Conservation (phyloP, 2,329 filamentous ascomycete species). For the Trichoderma hamatum region DNA sequence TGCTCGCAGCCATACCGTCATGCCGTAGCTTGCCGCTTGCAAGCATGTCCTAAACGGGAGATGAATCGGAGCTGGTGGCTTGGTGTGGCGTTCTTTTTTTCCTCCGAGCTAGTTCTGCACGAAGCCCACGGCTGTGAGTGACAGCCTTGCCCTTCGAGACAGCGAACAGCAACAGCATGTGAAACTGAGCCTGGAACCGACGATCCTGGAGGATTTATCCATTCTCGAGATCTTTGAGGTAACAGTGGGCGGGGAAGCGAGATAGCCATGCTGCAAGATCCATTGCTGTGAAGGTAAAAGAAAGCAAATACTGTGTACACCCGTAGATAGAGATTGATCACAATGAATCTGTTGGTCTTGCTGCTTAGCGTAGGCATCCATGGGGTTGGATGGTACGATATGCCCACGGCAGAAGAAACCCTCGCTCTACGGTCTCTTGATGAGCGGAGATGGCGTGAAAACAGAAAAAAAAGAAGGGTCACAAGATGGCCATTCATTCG, state of each 20-base stretch:
- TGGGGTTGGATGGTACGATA: constrained; percentile 1
- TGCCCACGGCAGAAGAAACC: not conserved
- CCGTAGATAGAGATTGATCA: not conserved
- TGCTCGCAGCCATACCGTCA: not conserved
- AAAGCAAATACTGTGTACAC: constrained; percentile 10
- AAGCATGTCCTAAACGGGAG: constrained; percentile 12
- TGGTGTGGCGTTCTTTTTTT: constrained; percentile 13
- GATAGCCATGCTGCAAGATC: constrained; percentile 22
- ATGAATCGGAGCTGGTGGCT: constrained; percentile 13
- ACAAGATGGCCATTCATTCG: constrained; percentile 12
- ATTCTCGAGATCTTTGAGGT: constrained; percentile 20
- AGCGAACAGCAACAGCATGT: not conserved
- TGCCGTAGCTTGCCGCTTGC: constrained; percentile 22
- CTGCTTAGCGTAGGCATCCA: constrained; percentile 8
- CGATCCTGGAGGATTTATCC: constrained; percentile 12
- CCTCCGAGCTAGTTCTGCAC: not conserved
- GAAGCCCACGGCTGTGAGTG: not conserved
- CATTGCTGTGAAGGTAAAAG: not conserved
- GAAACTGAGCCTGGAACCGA: not conserved
- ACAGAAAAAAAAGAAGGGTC: not conserved
- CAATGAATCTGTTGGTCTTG: constrained; percentile 13
- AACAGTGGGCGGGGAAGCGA: constrained; percentile 19
- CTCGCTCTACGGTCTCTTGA: not conserved
- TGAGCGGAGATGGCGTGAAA: constrained; percentile 6
- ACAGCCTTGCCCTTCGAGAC: not conserved